These are phyloP conservation scores for Camellia granthamiana DNA, from an alignment of 148 eudicot genomes.

Conservation along the genomic window DNA sequence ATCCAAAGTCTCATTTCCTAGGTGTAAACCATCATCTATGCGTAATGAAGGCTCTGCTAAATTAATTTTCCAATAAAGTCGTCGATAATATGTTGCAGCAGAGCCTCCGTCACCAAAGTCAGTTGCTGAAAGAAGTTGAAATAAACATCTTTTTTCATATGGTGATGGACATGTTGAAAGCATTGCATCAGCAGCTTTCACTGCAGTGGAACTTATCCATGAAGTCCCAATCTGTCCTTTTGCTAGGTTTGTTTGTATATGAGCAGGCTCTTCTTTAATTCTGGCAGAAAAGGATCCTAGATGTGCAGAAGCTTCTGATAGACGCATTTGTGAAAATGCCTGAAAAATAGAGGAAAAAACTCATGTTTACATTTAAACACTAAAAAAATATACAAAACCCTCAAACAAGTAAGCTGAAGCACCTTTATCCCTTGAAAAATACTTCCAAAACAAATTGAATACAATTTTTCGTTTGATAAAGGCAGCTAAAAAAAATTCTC, in stretches of 20 bases:
- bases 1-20: conserved; percentile 77
- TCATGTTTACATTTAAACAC: background rate
- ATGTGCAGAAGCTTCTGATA: conserved; percentile 93
- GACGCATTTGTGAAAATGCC: conserved; percentile 98
- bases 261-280: conserved; percentile 69
- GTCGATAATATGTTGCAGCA: conserved; percentile 61
- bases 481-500: background rate
- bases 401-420: conserved; percentile 5
- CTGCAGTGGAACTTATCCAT: conserved; percentile 81
- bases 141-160: conserved; percentile 86
- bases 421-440: background rate
- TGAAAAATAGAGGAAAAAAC: conserved; percentile 18
- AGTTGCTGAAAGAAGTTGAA: conserved; percentile 76
- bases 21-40: conserved; percentile 62
- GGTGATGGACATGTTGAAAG: conserved; percentile 88
- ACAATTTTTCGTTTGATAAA: background rate
- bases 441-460: background rate
- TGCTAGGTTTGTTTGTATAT: conserved; percentile 30
- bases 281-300: conserved; percentile 80
- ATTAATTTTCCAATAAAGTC: conserved; percentile 85
- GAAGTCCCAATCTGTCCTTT: conserved; percentile 47
- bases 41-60: conserved; percentile 86
- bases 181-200: conserved; percentile 87
- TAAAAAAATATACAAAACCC: background rate
- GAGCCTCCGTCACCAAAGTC: conserved; percentile 92